Conservation (phyloP, 495 filamentous ascomycete genomes). For the Ascobolus immersus region DNA sequence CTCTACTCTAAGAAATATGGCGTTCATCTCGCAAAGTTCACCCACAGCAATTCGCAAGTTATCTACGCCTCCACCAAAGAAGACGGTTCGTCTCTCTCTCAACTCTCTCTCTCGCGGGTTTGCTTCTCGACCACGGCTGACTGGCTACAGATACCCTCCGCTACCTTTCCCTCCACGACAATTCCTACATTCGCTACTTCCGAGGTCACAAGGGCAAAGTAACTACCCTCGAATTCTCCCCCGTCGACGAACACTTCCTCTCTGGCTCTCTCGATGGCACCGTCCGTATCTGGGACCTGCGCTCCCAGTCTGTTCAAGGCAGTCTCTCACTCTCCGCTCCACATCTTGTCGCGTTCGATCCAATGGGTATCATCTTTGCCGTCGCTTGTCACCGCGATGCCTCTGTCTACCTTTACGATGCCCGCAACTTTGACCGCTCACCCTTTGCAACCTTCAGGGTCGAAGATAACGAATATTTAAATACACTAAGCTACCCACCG, state of each 20-base stretch:
- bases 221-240: conserved; percentile 48
- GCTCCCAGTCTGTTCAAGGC: conserved; percentile 30
- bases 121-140: background rate
- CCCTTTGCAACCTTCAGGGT: conserved; percentile 65
- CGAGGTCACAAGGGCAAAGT: conserved; percentile 62
- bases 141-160: conserved; percentile 43
- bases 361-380: conserved; percentile 72
- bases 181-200: conserved; percentile 86
- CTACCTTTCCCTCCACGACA: conserved; percentile 82
- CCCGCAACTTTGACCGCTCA: conserved; percentile 69
- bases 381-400: conserved; percentile 57
- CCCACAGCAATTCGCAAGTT: conserved; percentile 61
- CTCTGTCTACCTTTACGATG: conserved; percentile 68
- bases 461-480: conserved; percentile 23
- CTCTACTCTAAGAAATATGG: conserved; percentile 85
- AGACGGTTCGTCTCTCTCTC: conserved; percentile 31
- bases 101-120: background rate
- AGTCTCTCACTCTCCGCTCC: conserved; percentile 50
- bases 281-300: conserved; percentile 61
- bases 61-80: conserved; percentile 90
- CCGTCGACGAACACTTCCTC: conserved; percentile 63
- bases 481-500: conserved; percentile 11
- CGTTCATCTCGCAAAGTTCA: conserved; percentile 77
- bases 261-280: conserved; percentile 76
- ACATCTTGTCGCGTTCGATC: conserved; percentile 64